Conservation (phyloP, 1,284 basidiomycete genomes). For the Lentinula novae-zelandiae region DNA sequence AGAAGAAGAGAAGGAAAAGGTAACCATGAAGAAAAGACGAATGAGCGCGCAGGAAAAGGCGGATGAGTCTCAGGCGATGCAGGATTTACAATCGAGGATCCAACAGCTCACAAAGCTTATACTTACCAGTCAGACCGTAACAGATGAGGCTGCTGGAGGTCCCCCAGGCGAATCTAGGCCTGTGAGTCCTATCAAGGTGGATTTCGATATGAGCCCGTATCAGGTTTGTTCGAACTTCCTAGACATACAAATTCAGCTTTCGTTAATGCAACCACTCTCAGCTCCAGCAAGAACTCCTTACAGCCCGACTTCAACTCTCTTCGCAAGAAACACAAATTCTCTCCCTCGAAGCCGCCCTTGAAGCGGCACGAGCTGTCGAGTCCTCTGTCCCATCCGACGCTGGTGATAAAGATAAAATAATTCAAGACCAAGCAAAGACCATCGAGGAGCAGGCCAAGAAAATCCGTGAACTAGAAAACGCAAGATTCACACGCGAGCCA, state of each 20-base stretch:
- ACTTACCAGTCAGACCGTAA: conserved; percentile 79
- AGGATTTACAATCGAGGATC: conserved; percentile 76
- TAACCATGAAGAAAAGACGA: conserved; percentile 43
- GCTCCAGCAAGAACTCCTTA: conserved; percentile 84
- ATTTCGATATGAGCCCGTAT: conserved; percentile 83
- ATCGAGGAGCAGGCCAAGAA: conserved; percentile 63
- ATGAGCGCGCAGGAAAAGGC: conserved; percentile 74
- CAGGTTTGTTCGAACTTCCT: conserved; percentile 41
- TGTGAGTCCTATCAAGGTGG: conserved; percentile 75
- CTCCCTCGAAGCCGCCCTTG: conserved; percentile 69
- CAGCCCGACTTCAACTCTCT: conserved; percentile 69
- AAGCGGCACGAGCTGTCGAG: conserved; percentile 45
- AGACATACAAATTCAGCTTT: no score
- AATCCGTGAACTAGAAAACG: conserved; percentile 73
- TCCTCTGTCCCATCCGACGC: conserved; percentile 26
- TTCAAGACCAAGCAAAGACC: conserved; percentile 18
- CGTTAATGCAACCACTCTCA: conserved; percentile 24
- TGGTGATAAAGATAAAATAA: conserved; percentile 33
- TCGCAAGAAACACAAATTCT: conserved; percentile 79
- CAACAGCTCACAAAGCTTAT: conserved; percentile 86
- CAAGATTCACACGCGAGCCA: conserved; percentile 46
- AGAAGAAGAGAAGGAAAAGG: conserved; percentile 17
- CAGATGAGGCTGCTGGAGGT: conserved; percentile 40
- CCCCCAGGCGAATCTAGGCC: conserved; percentile 61
- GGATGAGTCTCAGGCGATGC: conserved; percentile 76